Percentiles rank a stretch among this genome's conserved stretches.
Evolutionary conservation across 495 filamentous ascomycete genomes (phyloP).

Genomic region (Diplogelasinospora grovesii): DNA sequence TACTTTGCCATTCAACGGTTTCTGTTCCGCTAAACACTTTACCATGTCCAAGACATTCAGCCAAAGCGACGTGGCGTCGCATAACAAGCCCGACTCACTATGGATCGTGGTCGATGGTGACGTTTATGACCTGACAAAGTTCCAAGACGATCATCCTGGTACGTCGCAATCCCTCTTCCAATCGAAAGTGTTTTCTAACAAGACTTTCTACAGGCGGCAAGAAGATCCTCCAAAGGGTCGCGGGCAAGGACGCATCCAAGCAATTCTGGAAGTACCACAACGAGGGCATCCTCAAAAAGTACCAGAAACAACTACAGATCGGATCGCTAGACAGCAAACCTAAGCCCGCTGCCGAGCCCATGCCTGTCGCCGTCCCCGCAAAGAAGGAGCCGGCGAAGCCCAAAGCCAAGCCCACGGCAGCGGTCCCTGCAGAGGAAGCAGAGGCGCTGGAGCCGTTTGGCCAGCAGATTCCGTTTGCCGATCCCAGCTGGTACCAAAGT

Average conservation of each 20-base stretch:
- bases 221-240: constrained; percentile 93
- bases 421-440: constrained; percentile 46
- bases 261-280: constrained; percentile 99
- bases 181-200: neutral
- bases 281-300: constrained; percentile 87
- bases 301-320: constrained; percentile 77
- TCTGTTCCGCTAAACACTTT: neutral
- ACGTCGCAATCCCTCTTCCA: constrained; percentile 11
- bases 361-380: constrained; percentile 47
- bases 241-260: constrained; percentile 92
- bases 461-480: constrained; percentile 80
- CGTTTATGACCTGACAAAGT: constrained; percentile 93
- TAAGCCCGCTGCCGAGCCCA: constrained; percentile 46
- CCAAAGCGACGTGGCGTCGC: constrained; percentile 76
- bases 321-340: constrained; percentile 88
- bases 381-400: constrained; percentile 44
- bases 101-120: constrained; percentile 93
- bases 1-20: neutral
- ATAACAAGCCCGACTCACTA: constrained; percentile 78
- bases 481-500: constrained; percentile 94
- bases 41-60: constrained; percentile 84
- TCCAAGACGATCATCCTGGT: constrained; percentile 91
- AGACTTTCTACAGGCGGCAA: constrained; percentile 67
- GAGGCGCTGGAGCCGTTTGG: constrained; percentile 81
- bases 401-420: constrained; percentile 45